These are phyloP conservation scores for Peronospora tabacina DNA, from an alignment of 352 stramenopile species.

Conservation along the genomic window DNA sequence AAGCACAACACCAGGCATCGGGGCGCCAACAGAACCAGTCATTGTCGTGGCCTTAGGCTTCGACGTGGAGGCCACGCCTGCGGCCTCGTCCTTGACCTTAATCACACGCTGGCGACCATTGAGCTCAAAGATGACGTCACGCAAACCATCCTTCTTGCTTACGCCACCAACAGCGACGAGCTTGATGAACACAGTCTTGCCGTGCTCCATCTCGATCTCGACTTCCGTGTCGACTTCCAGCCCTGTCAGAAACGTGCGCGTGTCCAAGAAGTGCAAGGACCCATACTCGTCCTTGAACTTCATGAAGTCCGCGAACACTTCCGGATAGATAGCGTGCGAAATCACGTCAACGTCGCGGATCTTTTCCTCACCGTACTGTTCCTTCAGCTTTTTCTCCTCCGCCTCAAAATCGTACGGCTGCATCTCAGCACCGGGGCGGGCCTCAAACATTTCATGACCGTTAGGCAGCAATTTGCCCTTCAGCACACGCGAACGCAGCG, in stretches of 20 bases:
- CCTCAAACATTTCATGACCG: conserved; percentile 90
- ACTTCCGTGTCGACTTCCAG: conserved; percentile 70
- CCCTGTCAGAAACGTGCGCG: conserved; percentile 69
- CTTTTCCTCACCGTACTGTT: conserved; percentile 77
- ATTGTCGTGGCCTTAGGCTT: conserved; percentile 84
- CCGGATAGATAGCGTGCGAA: conserved; percentile 89
- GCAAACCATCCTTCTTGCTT: conserved; percentile 85
- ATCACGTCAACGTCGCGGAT: conserved; percentile 94
- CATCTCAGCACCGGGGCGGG: conserved; percentile 92
- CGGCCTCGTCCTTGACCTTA: conserved; percentile 88
- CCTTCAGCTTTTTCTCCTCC: conserved; percentile 81
- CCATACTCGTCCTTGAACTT: conserved; percentile 82
- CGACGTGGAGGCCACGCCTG: conserved; percentile 45
- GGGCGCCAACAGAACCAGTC: conserved; percentile 88
- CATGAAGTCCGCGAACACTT: conserved; percentile 81
- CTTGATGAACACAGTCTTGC: conserved; percentile 96
- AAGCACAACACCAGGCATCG: conserved; percentile 96
- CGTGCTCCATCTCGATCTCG: conserved; percentile 88
- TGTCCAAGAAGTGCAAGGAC: conserved; percentile 81
- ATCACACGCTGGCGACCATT: conserved; percentile 91
- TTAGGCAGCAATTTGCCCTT: conserved; percentile 88
- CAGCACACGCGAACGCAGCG: conserved; percentile 89
- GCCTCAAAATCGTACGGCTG: conserved; percentile 90
- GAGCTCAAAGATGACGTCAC: conserved; percentile 95
- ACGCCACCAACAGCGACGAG: conserved; percentile 85